Conservation (phyloP, 495 filamentous ascomycete species). For the Penicillium herquei region DNA sequence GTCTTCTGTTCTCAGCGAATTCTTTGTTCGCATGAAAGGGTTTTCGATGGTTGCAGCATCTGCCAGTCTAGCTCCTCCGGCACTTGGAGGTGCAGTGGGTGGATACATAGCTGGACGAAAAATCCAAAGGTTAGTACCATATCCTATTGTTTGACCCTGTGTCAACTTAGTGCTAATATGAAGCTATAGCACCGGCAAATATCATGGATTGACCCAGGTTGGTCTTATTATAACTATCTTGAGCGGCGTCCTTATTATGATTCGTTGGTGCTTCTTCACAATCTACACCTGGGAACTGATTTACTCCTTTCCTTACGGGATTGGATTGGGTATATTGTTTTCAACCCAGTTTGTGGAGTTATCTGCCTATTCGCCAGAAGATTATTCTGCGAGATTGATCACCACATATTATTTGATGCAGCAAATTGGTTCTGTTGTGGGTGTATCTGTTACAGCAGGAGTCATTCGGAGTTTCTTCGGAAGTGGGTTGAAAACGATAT, state of each 20-base stretch:
- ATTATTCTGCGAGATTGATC: neutral
- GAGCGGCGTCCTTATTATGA: neutral
- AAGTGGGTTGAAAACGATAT: neutral
- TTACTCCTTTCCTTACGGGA: neutral
- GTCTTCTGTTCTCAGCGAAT: neutral
- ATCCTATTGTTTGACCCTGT: neutral
- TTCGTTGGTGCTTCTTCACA: constrained; percentile 1
- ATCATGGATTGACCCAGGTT: neutral
- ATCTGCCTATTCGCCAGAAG: neutral
- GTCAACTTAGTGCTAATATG: too few relatives aligned
- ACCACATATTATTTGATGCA: constrained; percentile 1
- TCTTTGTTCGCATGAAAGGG: neutral
- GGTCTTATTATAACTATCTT: neutral
- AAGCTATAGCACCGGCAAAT: neutral
- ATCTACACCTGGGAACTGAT: neutral
- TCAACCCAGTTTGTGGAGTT: neutral
- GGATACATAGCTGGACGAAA: neutral
- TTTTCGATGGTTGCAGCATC: neutral
- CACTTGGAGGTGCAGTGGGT: neutral
- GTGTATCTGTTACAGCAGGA: neutral
- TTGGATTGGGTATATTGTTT: neutral
- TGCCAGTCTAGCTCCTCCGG: neutral
- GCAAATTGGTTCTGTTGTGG: neutral
- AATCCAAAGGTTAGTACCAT: neutral
- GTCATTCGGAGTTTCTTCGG: neutral